Conservation (phyloP, 495 filamentous ascomycete species). For the Podospora comata region DNA sequence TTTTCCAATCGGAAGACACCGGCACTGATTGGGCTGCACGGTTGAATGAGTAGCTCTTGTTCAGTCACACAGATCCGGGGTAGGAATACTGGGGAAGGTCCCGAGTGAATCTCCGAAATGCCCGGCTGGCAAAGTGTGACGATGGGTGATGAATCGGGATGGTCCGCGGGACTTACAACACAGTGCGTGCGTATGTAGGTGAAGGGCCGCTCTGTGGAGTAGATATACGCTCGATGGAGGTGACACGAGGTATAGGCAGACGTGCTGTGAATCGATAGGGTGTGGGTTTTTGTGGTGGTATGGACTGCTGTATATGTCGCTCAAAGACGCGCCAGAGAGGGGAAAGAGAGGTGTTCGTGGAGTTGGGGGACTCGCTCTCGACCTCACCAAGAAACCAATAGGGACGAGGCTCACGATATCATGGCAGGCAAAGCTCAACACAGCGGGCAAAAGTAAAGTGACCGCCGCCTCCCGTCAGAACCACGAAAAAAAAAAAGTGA, state of each 20-base stretch:
- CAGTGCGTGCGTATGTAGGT: not conserved
- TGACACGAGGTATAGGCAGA: slow-evolving; percentile 9
- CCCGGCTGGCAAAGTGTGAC: slow-evolving; percentile 16
- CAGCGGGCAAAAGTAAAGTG: slow-evolving; percentile 13
- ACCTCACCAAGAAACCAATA: slow-evolving; percentile 30
- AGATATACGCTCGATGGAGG: slow-evolving; percentile 2
- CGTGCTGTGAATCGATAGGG: slow-evolving; percentile 8
- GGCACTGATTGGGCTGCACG: slow-evolving; percentile 19
- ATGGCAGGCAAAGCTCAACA: slow-evolving; percentile 28
- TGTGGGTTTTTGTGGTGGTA: slow-evolving; percentile 1
- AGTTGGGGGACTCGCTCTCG: slow-evolving; percentile 21
- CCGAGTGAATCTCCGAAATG: slow-evolving; percentile 22
- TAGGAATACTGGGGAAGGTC: slow-evolving; percentile 7
- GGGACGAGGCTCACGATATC: slow-evolving; percentile 33
- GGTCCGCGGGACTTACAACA: slow-evolving; percentile 13
- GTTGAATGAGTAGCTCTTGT: not conserved
- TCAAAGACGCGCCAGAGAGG: slow-evolving; percentile 21
- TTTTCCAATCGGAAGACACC: slow-evolving; percentile 24
- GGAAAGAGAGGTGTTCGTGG: slow-evolving; percentile 1
- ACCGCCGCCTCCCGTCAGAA: slow-evolving; percentile 8
- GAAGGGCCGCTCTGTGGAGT: not conserved
- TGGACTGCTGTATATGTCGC: slow-evolving; percentile 2
- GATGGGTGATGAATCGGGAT: slow-evolving; percentile 24
- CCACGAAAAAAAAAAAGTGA: slow-evolving; percentile 2
- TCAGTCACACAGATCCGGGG: slow-evolving; percentile 25